Evolutionary conservation across 176 grass and related monocot genomes (phyloP), one percentile per base, ranked within the genome.

Genomic region (Sorghum bicolor): DNA sequence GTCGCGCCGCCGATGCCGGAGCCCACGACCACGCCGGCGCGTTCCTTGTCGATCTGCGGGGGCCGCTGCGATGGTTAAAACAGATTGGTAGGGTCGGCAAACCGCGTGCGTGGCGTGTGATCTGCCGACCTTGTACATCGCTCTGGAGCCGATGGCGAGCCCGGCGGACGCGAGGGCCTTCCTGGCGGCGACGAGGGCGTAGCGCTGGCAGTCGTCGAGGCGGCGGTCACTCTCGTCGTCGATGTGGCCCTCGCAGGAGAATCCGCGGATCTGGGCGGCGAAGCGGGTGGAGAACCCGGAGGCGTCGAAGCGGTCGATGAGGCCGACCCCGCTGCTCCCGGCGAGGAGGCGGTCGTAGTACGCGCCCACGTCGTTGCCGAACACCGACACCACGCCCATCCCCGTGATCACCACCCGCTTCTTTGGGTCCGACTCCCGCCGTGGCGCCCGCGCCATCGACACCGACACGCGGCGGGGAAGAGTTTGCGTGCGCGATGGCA

Each of bases 301-400:
- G 5, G 72, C 36, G n/a, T 90, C 84, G 50, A 90, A 87, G 26
- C 66, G 76, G 64, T 89, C 80, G n/a, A 93, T 89, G 50, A 29
- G 41, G 13, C 36, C 45, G 15, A 84, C 79, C 4, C 81, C 81
- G 69, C 81, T 85, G 71, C 78, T 36, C 37, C 81, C 85, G 74
- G 76, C 77, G 36, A 87, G 72, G 25, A 93, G 88, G 58, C 70
- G 76, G 16, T 68, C 19, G 26, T 90, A 93, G 88, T 47, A 92
- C 10, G 30, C 44, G 14, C 73, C 87, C 22, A 79, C 67, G 32
- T 88, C 85, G 36, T 73, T 90, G 67, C 86, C 89, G 47, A 91
- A 94, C 62, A 94, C 89, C 5, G 89, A 89, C 45, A 82, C 86
- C 44, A 89, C 30, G n/a, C 80, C 92, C 80, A 80, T 91, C 19